phyloP scores from a whole-genome alignment of 1,284 basidiomycete genomes.

The Acaromyces ingoldii region DNA sequence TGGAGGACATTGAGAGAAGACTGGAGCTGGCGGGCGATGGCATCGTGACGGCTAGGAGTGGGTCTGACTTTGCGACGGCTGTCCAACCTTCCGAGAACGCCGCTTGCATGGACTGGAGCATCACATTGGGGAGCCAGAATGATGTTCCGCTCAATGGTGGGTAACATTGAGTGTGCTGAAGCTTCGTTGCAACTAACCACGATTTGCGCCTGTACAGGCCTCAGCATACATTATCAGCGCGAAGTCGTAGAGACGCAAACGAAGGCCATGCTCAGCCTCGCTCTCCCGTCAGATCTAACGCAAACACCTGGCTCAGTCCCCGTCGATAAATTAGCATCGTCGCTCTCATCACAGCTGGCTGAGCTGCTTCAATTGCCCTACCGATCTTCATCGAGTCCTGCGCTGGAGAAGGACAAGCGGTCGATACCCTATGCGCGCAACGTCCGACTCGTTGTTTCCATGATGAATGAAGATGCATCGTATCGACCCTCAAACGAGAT shows the following conservation, averaged over 20 bases:
- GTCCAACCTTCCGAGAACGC: conserved; percentile 1
- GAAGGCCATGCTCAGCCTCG: neutral
- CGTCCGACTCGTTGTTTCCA: conserved; percentile 41
- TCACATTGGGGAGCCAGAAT: no score
- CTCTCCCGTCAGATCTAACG: no score
- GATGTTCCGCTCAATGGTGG: no score
- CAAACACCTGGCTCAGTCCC: no score
- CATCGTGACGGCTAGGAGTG: neutral
- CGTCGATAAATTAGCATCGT: neutral
- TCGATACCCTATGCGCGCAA: conserved; percentile 36
- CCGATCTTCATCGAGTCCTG: neutral
- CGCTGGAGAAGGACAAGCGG: conserved; percentile 21
- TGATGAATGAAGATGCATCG: conserved; percentile 43
- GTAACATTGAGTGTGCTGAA: no score
- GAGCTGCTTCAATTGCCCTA: conserved; percentile 2
- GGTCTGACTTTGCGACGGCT: no score
- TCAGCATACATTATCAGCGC: no score
- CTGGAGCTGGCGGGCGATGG: conserved; percentile 1
- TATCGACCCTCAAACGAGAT: neutral
- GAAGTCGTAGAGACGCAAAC: neutral
- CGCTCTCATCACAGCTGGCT: neutral
- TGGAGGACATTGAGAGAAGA: neutral
- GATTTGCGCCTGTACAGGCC: no score
- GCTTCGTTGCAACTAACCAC: no score
- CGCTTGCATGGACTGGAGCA: conserved; percentile 5